Conservation (phyloP, 805 yeast species). For the Starmerella bombicola region DNA sequence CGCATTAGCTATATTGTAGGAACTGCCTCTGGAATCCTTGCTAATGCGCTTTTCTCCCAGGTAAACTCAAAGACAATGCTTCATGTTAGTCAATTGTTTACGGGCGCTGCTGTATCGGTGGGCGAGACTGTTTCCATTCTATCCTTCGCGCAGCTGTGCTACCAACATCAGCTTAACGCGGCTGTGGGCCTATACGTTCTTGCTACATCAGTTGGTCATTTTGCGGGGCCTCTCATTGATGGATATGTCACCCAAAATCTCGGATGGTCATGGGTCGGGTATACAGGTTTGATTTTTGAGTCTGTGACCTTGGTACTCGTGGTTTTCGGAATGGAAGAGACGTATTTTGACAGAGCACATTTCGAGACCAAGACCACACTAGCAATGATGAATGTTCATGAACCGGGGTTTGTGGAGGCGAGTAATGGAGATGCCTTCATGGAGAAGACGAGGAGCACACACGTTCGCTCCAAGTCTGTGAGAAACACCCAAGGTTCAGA, state of each 20-base stretch:
- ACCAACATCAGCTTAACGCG: constrained; percentile 62
- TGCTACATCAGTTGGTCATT: constrained; percentile 66
- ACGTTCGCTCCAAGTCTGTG: not conserved
- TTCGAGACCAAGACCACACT: not conserved
- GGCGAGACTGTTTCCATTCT: constrained; percentile 62
- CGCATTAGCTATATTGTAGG: constrained; percentile 52
- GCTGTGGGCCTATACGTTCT: constrained; percentile 60
- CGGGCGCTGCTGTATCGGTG: constrained; percentile 62
- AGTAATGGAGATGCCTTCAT: not conserved
- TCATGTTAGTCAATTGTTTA: constrained; percentile 63
- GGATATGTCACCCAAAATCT: constrained; percentile 50
- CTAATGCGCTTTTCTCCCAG: constrained; percentile 57
- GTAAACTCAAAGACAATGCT: constrained; percentile 44
- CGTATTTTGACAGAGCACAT: constrained; percentile 34
- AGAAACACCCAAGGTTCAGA: not conserved
- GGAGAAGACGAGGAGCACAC: not conserved
- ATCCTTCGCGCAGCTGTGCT: constrained; percentile 55
- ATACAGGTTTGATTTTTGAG: constrained; percentile 49
- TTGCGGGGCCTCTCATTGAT: constrained; percentile 65
- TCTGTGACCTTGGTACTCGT: constrained; percentile 44
- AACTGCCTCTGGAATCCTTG: constrained; percentile 45
- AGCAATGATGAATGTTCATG: constrained; percentile 1
- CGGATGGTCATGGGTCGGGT: constrained; percentile 68
- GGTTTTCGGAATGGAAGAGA: constrained; percentile 55
- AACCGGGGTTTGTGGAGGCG: not conserved